A percentile compares a stretch with the other conserved stretches of the same genome.
These are phyloP conservation scores for Trametes sanguinea DNA, from an alignment of 768 basidiomycete species.

Conservation along the genomic window DNA sequence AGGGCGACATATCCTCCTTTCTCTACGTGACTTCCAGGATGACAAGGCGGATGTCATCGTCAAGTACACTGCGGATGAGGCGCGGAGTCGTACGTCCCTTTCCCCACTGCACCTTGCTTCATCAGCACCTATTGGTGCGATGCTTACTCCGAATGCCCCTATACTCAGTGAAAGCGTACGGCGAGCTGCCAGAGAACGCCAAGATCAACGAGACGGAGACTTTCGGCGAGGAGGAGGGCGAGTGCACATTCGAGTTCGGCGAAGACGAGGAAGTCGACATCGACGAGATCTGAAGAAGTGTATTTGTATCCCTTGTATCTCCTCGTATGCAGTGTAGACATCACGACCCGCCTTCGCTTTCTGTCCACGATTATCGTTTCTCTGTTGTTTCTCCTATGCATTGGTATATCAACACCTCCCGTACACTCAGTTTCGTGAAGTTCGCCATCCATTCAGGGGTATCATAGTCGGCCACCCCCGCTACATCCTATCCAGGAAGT, in stretches of 20 bases:
- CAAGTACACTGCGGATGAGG: slow-evolving; percentile 97
- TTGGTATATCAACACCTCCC: not conserved
- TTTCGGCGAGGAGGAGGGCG: slow-evolving; percentile 88
- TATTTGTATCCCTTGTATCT: slow-evolving; percentile 27
- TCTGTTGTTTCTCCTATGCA: slow-evolving; percentile 13
- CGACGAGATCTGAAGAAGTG: slow-evolving; percentile 72
- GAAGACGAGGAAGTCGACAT: slow-evolving; percentile 89
- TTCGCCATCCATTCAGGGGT: too few species aligned
- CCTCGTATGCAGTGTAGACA: slow-evolving; percentile 11
- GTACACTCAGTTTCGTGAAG: too few species aligned
- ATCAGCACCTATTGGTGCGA: not conserved
- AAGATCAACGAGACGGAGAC: slow-evolving; percentile 97
- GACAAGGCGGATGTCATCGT: slow-evolving; percentile 99
- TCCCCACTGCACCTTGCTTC: not conserved
- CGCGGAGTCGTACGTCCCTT: slow-evolving; percentile 64
- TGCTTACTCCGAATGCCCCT: not conserved
- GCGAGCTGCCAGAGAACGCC: slow-evolving; percentile 94
- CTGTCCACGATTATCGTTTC: not conserved
- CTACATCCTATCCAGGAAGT: too few species aligned
- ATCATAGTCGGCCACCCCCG: too few species aligned
- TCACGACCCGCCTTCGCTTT: slow-evolving; percentile 4
- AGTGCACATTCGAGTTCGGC: slow-evolving; percentile 88
- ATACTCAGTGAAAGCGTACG: slow-evolving; percentile 89
- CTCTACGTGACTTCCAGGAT: slow-evolving; percentile 97
- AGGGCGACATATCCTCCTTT: slow-evolving; percentile 93